phyloP scores from a whole-genome alignment of 306 rosid genomes.

The Sindora glabra region DNA sequence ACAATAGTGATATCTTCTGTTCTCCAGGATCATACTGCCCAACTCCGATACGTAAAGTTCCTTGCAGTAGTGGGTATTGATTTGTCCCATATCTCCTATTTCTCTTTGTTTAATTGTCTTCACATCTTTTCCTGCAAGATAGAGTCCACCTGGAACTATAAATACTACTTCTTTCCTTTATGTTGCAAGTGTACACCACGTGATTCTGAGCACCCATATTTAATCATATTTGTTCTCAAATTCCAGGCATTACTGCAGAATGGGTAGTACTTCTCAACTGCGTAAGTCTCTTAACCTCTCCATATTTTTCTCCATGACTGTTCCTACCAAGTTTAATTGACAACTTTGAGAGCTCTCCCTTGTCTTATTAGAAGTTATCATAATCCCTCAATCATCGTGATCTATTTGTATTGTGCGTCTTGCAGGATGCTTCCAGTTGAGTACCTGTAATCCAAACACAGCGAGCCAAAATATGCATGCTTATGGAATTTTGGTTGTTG shows the following conservation, averaged over 20 bases:
- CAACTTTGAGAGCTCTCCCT: neutral
- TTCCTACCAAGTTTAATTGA: neutral
- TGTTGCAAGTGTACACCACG: neutral
- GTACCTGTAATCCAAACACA: constrained; percentile 63
- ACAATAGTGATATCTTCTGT: constrained; percentile 68
- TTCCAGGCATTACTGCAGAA: constrained; percentile 77
- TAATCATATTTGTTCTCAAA: constrained; percentile 24
- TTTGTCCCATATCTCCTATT: constrained; percentile 29
- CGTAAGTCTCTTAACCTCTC: constrained; percentile 38
- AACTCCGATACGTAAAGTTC: constrained; percentile 32
- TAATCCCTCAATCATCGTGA: neutral
- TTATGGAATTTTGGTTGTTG: constrained; percentile 59
- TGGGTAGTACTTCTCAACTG: constrained; percentile 53
- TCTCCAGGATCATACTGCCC: constrained; percentile 83
- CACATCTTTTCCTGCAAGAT: constrained; percentile 14
- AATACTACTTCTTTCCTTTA: neutral
- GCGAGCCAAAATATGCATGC: constrained; percentile 68
- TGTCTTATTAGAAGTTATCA: neutral
- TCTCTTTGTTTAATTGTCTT: constrained; percentile 3
- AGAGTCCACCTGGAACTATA: neutral
- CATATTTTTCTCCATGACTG: neutral
- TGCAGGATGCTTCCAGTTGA: constrained; percentile 77
- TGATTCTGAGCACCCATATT: constrained; percentile 10
- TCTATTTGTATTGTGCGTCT: constrained; percentile 25
- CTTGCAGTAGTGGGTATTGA: constrained; percentile 73